These are phyloP conservation scores for Aspergillus sclerotialis DNA, from an alignment of 2,329 filamentous ascomycete genomes.

Conservation along the genomic window DNA sequence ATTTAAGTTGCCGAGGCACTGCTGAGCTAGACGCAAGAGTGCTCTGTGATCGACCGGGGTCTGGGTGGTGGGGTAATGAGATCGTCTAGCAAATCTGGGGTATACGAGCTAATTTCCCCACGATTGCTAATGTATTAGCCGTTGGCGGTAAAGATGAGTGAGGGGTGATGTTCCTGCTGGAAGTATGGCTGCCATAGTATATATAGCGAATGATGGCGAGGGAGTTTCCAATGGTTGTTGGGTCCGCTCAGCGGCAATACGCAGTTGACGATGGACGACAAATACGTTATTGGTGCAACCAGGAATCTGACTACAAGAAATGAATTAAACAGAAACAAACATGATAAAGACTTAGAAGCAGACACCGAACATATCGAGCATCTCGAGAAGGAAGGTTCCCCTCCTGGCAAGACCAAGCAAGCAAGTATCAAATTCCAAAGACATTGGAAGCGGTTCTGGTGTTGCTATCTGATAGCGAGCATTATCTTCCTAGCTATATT, in stretches of 20 bases:
- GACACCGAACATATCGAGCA: slow-evolving; percentile 8
- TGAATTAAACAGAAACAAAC: neutral
- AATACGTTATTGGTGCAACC: neutral
- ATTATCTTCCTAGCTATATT: slow-evolving; percentile 18
- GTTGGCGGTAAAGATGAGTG: no score
- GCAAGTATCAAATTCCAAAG: neutral
- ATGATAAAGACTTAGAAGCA: neutral
- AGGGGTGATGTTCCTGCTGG: no score
- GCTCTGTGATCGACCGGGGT: no score
- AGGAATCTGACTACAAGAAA: neutral
- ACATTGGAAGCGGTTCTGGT: slow-evolving; percentile 15
- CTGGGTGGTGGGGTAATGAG: no score
- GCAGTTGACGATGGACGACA: neutral
- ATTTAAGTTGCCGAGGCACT: no score
- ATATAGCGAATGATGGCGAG: no score
- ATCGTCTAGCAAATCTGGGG: no score
- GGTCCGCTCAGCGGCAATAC: neutral
- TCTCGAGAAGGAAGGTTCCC: neutral
- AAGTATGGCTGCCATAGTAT: no score
- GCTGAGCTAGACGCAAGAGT: no score
- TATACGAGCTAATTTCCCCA: no score
- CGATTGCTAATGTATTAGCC: no score
- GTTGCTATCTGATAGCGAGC: slow-evolving; percentile 11
- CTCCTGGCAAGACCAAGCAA: slow-evolving; percentile 2
- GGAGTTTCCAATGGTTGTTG: no score